These are phyloP conservation scores for Iris macrosiphon DNA, from an alignment of 106 monocot species.

Conservation along the genomic window DNA sequence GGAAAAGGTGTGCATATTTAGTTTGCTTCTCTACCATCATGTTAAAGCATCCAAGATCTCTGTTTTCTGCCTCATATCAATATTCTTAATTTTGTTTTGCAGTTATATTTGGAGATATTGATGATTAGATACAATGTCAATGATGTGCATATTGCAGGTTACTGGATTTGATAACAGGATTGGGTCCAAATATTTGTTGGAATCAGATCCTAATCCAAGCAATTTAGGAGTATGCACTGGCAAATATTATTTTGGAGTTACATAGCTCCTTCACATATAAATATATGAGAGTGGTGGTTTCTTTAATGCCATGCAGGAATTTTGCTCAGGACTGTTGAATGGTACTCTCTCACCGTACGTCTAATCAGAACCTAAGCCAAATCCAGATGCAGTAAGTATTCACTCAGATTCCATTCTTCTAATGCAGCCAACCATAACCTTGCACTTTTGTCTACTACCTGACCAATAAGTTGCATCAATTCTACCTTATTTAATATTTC, in stretches of 20 bases:
- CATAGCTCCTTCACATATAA: not conserved
- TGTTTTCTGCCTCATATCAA: no score
- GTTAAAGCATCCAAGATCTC: no score
- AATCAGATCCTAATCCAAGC: slow-evolving; percentile 45
- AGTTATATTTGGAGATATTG: no score
- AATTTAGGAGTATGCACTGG: slow-evolving; percentile 56
- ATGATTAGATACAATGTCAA: no score
- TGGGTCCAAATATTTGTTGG: slow-evolving; percentile 74
- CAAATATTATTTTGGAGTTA: not conserved
- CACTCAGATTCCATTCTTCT: not conserved
- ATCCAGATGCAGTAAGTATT: slow-evolving; percentile 36
- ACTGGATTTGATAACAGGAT: slow-evolving; percentile 85
- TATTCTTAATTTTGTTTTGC: no score
- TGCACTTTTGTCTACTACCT: no score
- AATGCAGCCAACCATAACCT: no score
- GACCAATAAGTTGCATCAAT: no score
- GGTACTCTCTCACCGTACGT: slow-evolving; percentile 56
- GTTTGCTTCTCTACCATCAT: no score
- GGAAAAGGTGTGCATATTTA: no score
- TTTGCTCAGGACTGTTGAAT: slow-evolving; percentile 51
- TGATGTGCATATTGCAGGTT: slow-evolving; percentile 72
- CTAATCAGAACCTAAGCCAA: slow-evolving; percentile 72
- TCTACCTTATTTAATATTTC: no score
- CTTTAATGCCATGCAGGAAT: slow-evolving; percentile 37
- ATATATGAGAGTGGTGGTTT: not conserved